Evolutionary conservation across 225 moss, liverwort and hornwort genomes (phyloP), one percentile per base, ranked within the genome.

Genomic region (Sphagnum contortum): DNA sequence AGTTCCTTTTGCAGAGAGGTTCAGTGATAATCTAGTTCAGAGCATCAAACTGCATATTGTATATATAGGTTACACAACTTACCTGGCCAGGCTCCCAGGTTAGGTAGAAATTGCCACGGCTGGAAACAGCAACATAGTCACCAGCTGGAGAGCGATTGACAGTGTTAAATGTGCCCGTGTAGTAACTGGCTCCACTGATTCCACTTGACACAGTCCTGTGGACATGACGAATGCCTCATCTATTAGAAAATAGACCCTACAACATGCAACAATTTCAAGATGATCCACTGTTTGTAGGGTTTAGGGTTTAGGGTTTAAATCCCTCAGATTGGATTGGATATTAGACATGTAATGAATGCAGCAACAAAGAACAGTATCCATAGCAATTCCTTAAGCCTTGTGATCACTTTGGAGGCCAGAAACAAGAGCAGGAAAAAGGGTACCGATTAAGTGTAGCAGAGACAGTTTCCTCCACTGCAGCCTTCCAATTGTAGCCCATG

Each of bases 21-120:
- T 29, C 29, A 29, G 29, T 29, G 29, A 29, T 29, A 29, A 29
- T 29, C 29, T 29, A 29, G 29, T 29, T 29, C 29, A 29, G 29
- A 29, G 29, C 29, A 29, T 29, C 29, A 29, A 29, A 0, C 29
- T 29, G 29, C 29, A 29, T 29, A 29, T 29, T 29, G 29, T 29
- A 1, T 29, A 29, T 29, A 29, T 29, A 29, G 1, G 29, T 29
- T 29, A 29, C 29, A 29, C n/a, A n/a, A n/a, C 29, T 51, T 81
- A 87, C 89, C 89, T 89, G 95, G 52, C 92, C 92, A 66, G 95
- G 95, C 69, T 88, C 95, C 90, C 92, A 95, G 55, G 95, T 95
- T 48, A 95, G 66, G 78, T 87, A 95, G 66, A 95, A 92, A 70
- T 95, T 95, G 5, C 95, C 95, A 56, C 95, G 95, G 69, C 95